phyloP scores from a whole-genome alignment of 495 filamentous ascomycete species.

The Hamigera avellanea region DNA sequence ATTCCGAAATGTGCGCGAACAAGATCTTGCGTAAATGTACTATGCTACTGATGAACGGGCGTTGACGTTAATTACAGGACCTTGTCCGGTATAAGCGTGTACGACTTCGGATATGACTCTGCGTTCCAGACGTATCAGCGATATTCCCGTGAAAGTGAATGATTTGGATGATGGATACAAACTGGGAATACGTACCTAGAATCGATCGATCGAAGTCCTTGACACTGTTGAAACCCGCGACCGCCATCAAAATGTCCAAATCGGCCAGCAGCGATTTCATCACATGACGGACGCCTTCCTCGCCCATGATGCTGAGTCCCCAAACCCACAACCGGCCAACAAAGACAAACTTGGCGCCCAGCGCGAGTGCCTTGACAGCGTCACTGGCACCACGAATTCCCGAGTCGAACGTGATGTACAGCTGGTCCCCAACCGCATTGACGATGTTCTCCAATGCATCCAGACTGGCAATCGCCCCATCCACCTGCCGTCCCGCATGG shows the following conservation, averaged over 20 bases:
- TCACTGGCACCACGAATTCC: slow-evolving; percentile 47
- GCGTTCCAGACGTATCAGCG: neutral
- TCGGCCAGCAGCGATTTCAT: slow-evolving; percentile 54
- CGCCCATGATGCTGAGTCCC: slow-evolving; percentile 47
- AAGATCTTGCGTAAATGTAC: too few species aligned
- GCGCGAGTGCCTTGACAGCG: slow-evolving; percentile 48
- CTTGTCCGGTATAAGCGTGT: slow-evolving; percentile 23
- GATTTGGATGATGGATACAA: neutral
- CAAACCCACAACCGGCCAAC: slow-evolving; percentile 53
- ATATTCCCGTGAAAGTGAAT: neutral
- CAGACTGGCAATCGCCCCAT: slow-evolving; percentile 46
- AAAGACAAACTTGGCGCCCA: slow-evolving; percentile 55
- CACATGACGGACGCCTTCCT: slow-evolving; percentile 51
- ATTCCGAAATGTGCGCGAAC: too few species aligned
- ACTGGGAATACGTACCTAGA: slow-evolving; percentile 22
- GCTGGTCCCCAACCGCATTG: slow-evolving; percentile 35
- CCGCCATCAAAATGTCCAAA: slow-evolving; percentile 54
- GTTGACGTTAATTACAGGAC: neutral
- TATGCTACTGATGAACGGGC: too few species aligned
- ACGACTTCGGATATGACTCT: slow-evolving; percentile 23
- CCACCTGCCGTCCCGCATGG: slow-evolving; percentile 51
- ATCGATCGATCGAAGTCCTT: slow-evolving; percentile 35
- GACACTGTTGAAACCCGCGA: slow-evolving; percentile 46
- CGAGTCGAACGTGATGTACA: slow-evolving; percentile 50
- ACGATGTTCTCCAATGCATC: slow-evolving; percentile 52